These are phyloP conservation scores for Phytopythium helicoides DNA, from an alignment of 352 stramenopile genomes.

Conservation along the genomic window DNA sequence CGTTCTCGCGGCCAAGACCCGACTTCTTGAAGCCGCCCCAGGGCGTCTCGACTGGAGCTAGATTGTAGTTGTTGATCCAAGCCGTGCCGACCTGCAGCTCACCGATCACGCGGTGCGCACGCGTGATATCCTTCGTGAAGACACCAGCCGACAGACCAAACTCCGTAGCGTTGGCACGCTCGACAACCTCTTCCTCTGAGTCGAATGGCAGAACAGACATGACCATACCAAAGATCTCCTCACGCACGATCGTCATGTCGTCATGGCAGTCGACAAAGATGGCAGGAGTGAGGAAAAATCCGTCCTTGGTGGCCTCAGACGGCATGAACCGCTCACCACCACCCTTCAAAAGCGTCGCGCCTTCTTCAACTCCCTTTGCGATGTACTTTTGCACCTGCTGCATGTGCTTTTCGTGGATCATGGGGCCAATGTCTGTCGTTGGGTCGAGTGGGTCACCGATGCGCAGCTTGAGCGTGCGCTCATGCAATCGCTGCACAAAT, in stretches of 20 bases:
- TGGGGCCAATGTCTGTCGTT: constrained; percentile 80
- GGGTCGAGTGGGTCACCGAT: constrained; percentile 85
- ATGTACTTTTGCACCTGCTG: constrained; percentile 74
- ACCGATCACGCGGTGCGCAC: constrained; percentile 68
- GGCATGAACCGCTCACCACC: constrained; percentile 56
- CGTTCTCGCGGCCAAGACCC: constrained; percentile 92
- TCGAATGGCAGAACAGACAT: constrained; percentile 80
- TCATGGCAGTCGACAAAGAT: constrained; percentile 89
- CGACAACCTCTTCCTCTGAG: constrained; percentile 68
- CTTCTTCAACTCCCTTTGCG: constrained; percentile 44
- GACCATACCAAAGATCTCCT: constrained; percentile 87
- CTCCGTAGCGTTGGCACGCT: constrained; percentile 75
- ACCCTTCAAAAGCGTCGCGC: constrained; percentile 55
- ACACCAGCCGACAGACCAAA: constrained; percentile 84
- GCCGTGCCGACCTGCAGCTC: constrained; percentile 74
- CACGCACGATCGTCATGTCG: constrained; percentile 85
- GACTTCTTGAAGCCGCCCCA: constrained; percentile 92
- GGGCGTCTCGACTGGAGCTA: constrained; percentile 78
- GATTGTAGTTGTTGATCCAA: constrained; percentile 92
- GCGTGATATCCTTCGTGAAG: constrained; percentile 82
- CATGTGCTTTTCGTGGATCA: constrained; percentile 86
- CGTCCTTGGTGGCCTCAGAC: constrained; percentile 42
- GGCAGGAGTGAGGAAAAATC: constrained; percentile 88
- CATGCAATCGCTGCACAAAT: constrained; percentile 82
- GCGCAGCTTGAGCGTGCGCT: constrained; percentile 65